A percentile compares a stretch with the other conserved stretches of the same genome.
Evolutionary conservation across 2,329 filamentous ascomycete genomes (phyloP).

Genomic region (Pseudogymnoascus sp.): DNA sequence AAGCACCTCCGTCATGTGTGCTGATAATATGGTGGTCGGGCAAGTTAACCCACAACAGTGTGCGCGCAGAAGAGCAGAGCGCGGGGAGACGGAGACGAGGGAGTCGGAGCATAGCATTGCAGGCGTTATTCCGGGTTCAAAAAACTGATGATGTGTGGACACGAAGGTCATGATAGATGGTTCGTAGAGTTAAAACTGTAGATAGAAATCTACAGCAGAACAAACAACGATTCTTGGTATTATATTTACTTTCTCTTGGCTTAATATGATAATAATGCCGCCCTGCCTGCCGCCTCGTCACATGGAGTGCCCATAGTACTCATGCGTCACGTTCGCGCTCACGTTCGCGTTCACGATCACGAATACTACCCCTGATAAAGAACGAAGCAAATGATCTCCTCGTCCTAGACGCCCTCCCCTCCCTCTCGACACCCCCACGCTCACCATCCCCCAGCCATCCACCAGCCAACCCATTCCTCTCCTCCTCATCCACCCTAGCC

Average conservation of each 20-base stretch:
- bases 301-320: too few relatives aligned
- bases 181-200: neutral
- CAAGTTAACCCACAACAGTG: conserved; percentile 24
- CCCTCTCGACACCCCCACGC: neutral
- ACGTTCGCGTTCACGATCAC: neutral
- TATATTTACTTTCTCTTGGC: neutral
- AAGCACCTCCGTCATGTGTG: neutral
- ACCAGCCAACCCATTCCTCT: neutral
- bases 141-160: neutral
- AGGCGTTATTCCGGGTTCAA: neutral
- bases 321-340: neutral
- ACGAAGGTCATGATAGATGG: conserved; percentile 1
- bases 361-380: neutral
- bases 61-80: conserved; percentile 22
- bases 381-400: neutral
- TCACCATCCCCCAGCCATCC: neutral
- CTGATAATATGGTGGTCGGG: neutral
- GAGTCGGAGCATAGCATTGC: neutral
- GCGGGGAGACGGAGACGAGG: neutral
- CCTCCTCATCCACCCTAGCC: neutral
- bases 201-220: neutral
- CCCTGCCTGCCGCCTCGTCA: too few relatives aligned
- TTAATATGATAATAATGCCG: neutral
- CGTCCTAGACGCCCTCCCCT: neutral
- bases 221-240: neutral